Conservation (phyloP, 306 rosid species). For the Ormosia emarginata region DNA sequence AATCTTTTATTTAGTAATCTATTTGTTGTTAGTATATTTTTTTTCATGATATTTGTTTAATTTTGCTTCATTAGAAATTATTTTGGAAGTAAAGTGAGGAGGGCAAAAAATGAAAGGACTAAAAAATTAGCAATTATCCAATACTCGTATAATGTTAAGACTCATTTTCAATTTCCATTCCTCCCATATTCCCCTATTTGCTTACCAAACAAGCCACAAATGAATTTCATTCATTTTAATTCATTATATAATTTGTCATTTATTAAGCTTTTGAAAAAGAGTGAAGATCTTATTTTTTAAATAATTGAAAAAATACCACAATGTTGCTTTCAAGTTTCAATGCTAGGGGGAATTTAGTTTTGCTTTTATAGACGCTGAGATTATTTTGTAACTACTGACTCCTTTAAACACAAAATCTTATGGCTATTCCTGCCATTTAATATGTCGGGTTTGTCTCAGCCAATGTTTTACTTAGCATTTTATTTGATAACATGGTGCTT, state of each 20-base stretch:
- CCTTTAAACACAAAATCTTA: not conserved
- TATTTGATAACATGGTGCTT: not conserved
- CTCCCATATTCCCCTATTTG: not conserved
- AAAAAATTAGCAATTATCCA: not conserved
- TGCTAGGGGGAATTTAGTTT: not conserved
- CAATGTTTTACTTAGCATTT: not conserved
- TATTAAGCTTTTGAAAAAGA: not conserved
- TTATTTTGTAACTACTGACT: not conserved
- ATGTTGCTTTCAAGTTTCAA: not conserved
- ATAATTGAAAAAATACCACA: not conserved
- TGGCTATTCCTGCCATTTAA: not conserved
- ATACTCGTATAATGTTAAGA: not conserved
- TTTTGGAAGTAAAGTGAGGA: not conserved
- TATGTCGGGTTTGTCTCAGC: not conserved
- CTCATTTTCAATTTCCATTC: not conserved
- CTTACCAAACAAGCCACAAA: not conserved
- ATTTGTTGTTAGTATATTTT: not conserved
- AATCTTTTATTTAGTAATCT: not conserved
- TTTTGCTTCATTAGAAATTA: not conserved
- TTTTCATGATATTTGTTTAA: not conserved
- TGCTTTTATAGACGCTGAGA: not conserved
- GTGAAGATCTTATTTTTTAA: not conserved
- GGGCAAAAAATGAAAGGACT: not conserved
- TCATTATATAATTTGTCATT: not conserved
- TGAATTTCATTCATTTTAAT: not conserved